Evolutionary conservation across 805 yeast genomes (phyloP), one percentile per base, ranked within the genome.

Genomic region (Candida pseudoglaebosa): DNA sequence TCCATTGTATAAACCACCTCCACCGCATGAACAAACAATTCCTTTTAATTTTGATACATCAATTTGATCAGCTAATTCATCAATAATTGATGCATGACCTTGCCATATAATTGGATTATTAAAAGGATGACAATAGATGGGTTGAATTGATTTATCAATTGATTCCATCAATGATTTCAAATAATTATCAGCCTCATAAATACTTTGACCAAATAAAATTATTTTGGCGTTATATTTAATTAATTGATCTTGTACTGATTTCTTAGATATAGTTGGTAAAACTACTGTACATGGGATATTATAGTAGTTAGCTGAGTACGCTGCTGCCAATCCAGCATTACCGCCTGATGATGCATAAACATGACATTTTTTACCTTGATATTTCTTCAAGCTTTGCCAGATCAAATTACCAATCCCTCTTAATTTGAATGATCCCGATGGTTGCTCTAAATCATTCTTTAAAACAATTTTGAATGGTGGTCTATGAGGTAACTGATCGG

Each of bases 1-100:
- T 4, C 82, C 81, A 47, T 72, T 71, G 56, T 73, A 75, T 18
- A 77, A 57, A 0, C 81, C 81, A 12, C 81, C 81, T 5, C 81
- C 82, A 5, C 81, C 81, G 32, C 75, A 69, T 16, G 79, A 74
- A 49, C 80, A 74, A 1, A 72, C 74, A 21, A 75, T 60, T 0
- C 72, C 78, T 43, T 64, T 70, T 16, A 76, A 41, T 3, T 54
- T 48, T 5, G 32, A 4, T 9, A 53, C 40, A 1, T 34, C 31
- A 16, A 64, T 39, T 37, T 62, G 65, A 14, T 36, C 19, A 6
- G 63, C 61, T 9, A 75, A 59, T 43, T 67, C 81, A 50, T 69
- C 77, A 10, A 78, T 55, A 45, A 74, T 50, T 0, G 67, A 41
- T 0, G 79, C 56, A 48, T 77, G 80, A 16, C 81, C 81, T 39